A percentile compares a stretch with the other conserved stretches of the same genome.
phyloP scores from a whole-genome alignment of 306 rosid species.

The Pachyrhizus erosus region DNA sequence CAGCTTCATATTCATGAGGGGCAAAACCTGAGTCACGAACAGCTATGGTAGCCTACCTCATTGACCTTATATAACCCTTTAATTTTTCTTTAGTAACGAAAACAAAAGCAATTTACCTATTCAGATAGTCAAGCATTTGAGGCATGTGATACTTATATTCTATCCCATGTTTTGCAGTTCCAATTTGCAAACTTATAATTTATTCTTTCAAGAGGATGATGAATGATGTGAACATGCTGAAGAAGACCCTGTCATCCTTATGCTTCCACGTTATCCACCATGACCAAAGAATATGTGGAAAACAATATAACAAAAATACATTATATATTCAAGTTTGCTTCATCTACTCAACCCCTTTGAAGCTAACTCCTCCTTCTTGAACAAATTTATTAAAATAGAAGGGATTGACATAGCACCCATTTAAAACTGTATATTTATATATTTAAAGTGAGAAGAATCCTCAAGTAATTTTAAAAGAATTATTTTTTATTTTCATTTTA shows the following conservation, averaged over 20 bases:
- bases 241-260: conserved; percentile 16
- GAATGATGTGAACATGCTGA: conserved; percentile 8
- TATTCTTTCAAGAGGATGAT: neutral
- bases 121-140: conserved; percentile 23
- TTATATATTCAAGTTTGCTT: conserved; percentile 10
- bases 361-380: neutral
- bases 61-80: neutral
- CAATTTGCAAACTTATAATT: conserved; percentile 14
- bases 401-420: conserved; percentile 35
- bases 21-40: too few relatives aligned
- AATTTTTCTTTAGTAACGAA: neutral
- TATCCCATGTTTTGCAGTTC: conserved; percentile 3
- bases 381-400: neutral
- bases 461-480: too few relatives aligned
- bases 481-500: too few relatives aligned
- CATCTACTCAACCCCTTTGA: conserved; percentile 28
- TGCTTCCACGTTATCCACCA: conserved; percentile 21
- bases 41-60: too few relatives aligned
- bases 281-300: conserved; percentile 28
- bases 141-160: neutral
- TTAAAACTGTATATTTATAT: too few relatives aligned
- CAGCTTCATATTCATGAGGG: conserved; percentile 17
- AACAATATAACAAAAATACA: neutral
- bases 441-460: too few relatives aligned
- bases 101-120: neutral